Evolutionary conservation across 306 rosid species (phyloP), one percentile per base, ranked within the genome.

Genomic region (Vigna hirtella): DNA sequence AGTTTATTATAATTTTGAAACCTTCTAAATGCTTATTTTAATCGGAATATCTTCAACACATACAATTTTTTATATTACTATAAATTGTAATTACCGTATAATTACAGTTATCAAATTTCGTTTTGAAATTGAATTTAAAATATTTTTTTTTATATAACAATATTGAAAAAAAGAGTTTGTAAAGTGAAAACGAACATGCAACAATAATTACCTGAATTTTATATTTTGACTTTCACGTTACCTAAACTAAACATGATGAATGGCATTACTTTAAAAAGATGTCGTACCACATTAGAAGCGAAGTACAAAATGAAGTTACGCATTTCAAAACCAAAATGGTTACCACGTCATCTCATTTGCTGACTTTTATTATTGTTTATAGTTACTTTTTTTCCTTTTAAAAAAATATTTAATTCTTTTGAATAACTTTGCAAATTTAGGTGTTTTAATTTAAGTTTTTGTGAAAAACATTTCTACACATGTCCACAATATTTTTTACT

Each of bases 321-420:
- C 64, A n/a, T 48, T 62, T 61, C 20, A 17, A 59, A 48, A 55
- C 5, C 9, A 74, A 45, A 74, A 45, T 74, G 78, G 70, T 74
- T 43, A 1, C 48, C 70, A 45, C 47, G 43, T 74, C 59, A 45
- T 74, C 30, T 1, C 59, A 45, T 74, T 2, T 10, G 9, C 55
- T 58, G 2, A 55, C 28, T 55, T 55, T 36, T 6, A 36, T 36
- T 36, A 36, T 6, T 6, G 2, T 6, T 36, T 6, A 36, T 36
- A 36, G 6, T 36, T 36, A 7, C 42, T 6, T 36, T 36, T 34
- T 34, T 34, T 26, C 28, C 38, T 6, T 34, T 34, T 6, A 34
- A 4, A 30, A 30, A 30, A 4, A 30, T 30, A 30, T 30, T 30
- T 4, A 30, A 30, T 3, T 30, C 0, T 30, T 30, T 20, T 20